Evolutionary conservation across 1,139 yeast species (phyloP).

Genomic region (Sugiyamaella neomexicana): DNA sequence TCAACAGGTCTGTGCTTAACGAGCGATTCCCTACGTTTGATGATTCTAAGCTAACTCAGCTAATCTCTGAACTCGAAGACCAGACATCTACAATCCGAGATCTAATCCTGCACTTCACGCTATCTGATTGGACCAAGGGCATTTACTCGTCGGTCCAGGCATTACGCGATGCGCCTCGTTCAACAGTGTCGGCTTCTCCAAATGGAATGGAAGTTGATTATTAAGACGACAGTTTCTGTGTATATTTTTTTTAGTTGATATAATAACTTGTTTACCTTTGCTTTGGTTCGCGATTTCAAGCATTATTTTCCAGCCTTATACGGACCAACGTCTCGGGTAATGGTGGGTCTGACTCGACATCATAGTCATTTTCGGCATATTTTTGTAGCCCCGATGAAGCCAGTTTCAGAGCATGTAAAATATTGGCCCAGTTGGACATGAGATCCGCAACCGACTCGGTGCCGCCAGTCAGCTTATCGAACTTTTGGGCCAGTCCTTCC

Average conservation of each 20-base stretch:
- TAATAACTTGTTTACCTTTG: too few species aligned
- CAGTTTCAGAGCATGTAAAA: constrained; percentile 62
- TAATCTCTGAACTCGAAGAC: constrained; percentile 19
- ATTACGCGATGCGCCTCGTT: neutral
- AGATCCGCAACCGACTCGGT: constrained; percentile 48
- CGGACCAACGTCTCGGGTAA: constrained; percentile 70
- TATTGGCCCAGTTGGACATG: constrained; percentile 66
- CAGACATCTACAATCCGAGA: constrained; percentile 20
- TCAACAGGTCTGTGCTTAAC: constrained; percentile 1
- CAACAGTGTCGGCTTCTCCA: neutral
- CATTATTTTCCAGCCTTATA: constrained; percentile 47
- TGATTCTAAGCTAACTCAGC: constrained; percentile 18
- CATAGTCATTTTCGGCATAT: constrained; percentile 49
- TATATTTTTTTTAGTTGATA: too few species aligned
- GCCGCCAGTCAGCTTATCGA: constrained; percentile 56
- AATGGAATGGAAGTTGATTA: constrained; percentile 11
- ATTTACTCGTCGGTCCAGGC: constrained; percentile 25
- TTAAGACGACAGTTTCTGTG: neutral
- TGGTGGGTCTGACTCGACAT: constrained; percentile 44
- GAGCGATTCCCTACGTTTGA: constrained; percentile 31
- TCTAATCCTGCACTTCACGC: constrained; percentile 19
- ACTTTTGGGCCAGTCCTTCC: constrained; percentile 50
- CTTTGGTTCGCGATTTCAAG: neutral
- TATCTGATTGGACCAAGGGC: constrained; percentile 32
- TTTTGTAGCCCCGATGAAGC: constrained; percentile 59